Conservation (phyloP, 805 yeast genomes). For the Nakazawaea sp. region DNA sequence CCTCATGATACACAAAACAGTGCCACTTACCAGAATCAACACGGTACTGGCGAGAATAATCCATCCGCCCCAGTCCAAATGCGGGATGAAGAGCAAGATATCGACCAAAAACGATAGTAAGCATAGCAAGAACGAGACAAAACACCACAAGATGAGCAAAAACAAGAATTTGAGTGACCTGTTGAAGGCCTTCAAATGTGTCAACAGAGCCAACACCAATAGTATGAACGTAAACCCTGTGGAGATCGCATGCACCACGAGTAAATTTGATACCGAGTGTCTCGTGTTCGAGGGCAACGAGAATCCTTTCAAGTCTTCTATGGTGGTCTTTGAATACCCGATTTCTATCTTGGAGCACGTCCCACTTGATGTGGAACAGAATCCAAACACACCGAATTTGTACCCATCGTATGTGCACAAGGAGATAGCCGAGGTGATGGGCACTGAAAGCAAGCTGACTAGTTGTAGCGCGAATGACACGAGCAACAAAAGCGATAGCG, state of each 20-base stretch:
- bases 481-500: conserved; percentile 24
- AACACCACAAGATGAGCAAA: conserved; percentile 47
- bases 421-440: conserved; percentile 41
- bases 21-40: conserved; percentile 53
- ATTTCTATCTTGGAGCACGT: conserved; percentile 34
- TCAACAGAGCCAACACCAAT: conserved; percentile 29
- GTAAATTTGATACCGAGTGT: conserved; percentile 48
- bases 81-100: conserved; percentile 68
- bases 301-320: conserved; percentile 29
- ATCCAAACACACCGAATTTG: conserved; percentile 67
- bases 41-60: conserved; percentile 63
- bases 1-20: conserved; percentile 65
- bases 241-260: conserved; percentile 64
- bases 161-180: conserved; percentile 37
- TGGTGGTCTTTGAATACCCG: conserved; percentile 32
- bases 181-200: conserved; percentile 28
- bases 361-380: conserved; percentile 33
- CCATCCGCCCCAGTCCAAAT: conserved; percentile 84
- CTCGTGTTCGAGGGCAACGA: conserved; percentile 55
- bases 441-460: conserved; percentile 54
- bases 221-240: conserved; percentile 46
- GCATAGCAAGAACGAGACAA: conserved; percentile 63
- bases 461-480: conserved; percentile 53
- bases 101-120: conserved; percentile 78
- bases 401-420: conserved; percentile 43